Conservation (phyloP, 2,329 filamentous ascomycete species). For the Chaetoscypha palmicola region DNA sequence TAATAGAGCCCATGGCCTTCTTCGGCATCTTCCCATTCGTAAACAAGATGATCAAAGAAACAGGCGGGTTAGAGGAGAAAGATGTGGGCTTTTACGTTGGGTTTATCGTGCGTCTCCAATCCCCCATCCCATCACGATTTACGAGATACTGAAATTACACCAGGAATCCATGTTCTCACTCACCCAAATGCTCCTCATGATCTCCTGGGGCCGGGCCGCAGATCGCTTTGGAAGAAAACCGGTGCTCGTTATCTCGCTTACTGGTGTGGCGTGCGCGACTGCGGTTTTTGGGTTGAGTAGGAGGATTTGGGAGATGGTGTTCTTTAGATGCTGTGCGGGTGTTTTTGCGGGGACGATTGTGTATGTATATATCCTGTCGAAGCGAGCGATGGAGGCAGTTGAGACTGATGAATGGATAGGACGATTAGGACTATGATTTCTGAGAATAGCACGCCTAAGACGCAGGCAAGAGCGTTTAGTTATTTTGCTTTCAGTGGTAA, state of each 20-base stretch:
- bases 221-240: constrained; percentile 68
- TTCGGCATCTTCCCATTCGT: constrained; percentile 79
- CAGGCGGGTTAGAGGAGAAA: constrained; percentile 51
- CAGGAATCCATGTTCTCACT: constrained; percentile 62
- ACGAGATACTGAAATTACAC: neutral
- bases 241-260: constrained; percentile 58
- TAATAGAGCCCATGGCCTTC: constrained; percentile 74
- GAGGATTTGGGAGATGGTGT: constrained; percentile 65
- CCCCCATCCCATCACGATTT: neutral
- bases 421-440: constrained; percentile 69
- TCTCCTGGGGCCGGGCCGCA: constrained; percentile 61
- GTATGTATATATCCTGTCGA: constrained; percentile 27
- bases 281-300: constrained; percentile 62
- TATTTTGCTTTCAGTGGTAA: constrained; percentile 73
- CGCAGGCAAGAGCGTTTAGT: constrained; percentile 66
- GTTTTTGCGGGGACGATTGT: constrained; percentile 68
- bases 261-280: constrained; percentile 54
- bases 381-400: neutral
- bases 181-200: constrained; percentile 71
- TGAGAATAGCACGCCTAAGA: constrained; percentile 62
- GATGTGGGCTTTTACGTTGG: constrained; percentile 77
- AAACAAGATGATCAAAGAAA: constrained; percentile 66
- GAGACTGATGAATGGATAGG: constrained; percentile 7
- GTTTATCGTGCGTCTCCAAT: constrained; percentile 43
- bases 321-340: constrained; percentile 64